Percentiles rank a stretch among this genome's conserved stretches.
Conservation (phyloP, 2,329 filamentous ascomycete genomes). For the Epichloe sibirici region DNA sequence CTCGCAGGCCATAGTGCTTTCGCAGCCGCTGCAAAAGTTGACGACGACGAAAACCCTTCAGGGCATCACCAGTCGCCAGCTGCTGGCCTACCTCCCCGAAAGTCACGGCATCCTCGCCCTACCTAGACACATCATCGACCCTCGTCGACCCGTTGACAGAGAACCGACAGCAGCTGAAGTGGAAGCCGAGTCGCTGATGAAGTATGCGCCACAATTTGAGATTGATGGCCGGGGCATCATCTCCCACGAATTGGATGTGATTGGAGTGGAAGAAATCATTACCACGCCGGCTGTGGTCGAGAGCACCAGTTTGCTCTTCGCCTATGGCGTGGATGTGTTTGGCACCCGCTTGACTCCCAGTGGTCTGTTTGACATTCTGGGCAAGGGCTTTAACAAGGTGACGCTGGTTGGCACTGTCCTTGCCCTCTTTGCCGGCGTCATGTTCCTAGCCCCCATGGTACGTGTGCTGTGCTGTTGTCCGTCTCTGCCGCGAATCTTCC, state of each 20-base stretch:
- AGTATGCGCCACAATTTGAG: slow-evolving; percentile 65
- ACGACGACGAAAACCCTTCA: slow-evolving; percentile 82
- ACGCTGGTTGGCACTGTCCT: slow-evolving; percentile 74
- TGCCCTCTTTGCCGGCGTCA: slow-evolving; percentile 64
- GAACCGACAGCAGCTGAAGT: slow-evolving; percentile 69
- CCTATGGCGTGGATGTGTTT: slow-evolving; percentile 80
- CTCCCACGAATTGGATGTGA: slow-evolving; percentile 69
- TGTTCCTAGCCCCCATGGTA: slow-evolving; percentile 76
- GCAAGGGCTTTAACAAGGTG: slow-evolving; percentile 85
- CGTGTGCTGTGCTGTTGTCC: slow-evolving; percentile 22
- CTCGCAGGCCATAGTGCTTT: slow-evolving; percentile 70
- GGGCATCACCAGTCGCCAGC: slow-evolving; percentile 73
- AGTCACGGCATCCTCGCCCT: slow-evolving; percentile 67
- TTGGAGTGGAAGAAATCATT: slow-evolving; percentile 62
- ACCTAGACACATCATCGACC: slow-evolving; percentile 67
- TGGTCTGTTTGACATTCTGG: slow-evolving; percentile 81
- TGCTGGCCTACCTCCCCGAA: slow-evolving; percentile 67
- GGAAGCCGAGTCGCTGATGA: slow-evolving; percentile 66
- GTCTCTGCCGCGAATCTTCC: slow-evolving; percentile 8
- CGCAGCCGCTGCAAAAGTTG: slow-evolving; percentile 66
- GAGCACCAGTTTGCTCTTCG: slow-evolving; percentile 82
- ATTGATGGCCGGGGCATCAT: slow-evolving; percentile 73
- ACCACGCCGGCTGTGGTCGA: slow-evolving; percentile 71
- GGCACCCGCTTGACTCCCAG: slow-evolving; percentile 80
- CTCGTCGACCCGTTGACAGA: slow-evolving; percentile 72